A percentile compares a stretch with the other conserved stretches of the same genome.
Conservation (phyloP, 805 yeast species). For the Naumovozyma baii region DNA sequence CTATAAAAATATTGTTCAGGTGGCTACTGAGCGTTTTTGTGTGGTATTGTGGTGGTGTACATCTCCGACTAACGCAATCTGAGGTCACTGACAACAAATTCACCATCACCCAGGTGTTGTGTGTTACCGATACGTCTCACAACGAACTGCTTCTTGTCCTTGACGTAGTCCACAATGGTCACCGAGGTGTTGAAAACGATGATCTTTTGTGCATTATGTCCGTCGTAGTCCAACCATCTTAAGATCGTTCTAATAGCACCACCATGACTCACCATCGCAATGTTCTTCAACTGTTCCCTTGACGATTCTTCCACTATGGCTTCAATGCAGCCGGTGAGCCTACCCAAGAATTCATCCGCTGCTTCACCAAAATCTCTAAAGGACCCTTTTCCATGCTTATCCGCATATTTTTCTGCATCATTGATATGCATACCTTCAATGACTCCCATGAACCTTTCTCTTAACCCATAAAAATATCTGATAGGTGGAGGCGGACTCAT, state of each 20-base stretch:
- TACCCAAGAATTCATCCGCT: constrained; percentile 34
- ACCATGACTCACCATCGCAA: constrained; percentile 67
- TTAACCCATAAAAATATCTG: constrained; percentile 34
- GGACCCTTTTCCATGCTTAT: constrained; percentile 41
- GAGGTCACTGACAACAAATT: constrained; percentile 42
- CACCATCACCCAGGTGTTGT: constrained; percentile 50
- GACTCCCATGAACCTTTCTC: constrained; percentile 74
- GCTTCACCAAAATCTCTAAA: constrained; percentile 63
- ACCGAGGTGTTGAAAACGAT: constrained; percentile 73
- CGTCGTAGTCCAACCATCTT: constrained; percentile 40
- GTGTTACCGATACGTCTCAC: constrained; percentile 57
- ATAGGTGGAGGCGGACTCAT: constrained; percentile 16
- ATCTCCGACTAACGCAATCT: constrained; percentile 31
- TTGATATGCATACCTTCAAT: constrained; percentile 64
- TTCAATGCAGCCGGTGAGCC: constrained; percentile 43
- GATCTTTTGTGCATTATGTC: constrained; percentile 33
- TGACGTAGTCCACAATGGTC: constrained; percentile 51
- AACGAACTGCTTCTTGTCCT: constrained; percentile 31
- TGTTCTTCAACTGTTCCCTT: constrained; percentile 33
- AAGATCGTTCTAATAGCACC: constrained; percentile 62
- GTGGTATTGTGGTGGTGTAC: no score
- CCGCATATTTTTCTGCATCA: constrained; percentile 49
- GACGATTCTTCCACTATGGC: constrained; percentile 31
- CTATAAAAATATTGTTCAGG: no score
- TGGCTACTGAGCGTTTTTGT: no score